These are phyloP conservation scores for Ceratocystis lukuohia DNA, from an alignment of 2,329 filamentous ascomycete genomes.

Conservation along the genomic window DNA sequence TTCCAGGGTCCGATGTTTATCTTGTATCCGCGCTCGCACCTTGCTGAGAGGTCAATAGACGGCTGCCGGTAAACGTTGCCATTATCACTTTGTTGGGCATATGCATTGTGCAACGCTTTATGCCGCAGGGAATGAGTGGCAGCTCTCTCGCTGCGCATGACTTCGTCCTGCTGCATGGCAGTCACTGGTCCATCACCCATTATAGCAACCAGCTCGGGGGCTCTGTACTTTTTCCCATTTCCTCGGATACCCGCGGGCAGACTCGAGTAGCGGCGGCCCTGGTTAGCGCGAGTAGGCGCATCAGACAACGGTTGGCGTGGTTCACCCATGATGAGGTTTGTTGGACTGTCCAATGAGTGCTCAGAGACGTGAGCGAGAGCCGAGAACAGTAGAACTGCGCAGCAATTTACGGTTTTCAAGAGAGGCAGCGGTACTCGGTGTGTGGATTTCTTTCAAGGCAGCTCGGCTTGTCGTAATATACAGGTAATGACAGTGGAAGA, in stretches of 20 bases:
- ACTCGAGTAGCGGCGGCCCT: constrained; percentile 13
- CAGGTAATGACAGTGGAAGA: neutral
- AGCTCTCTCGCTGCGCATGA: constrained; percentile 12
- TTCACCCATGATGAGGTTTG: neutral
- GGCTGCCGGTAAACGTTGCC: neutral
- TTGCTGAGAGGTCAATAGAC: constrained; percentile 14
- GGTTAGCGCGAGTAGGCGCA: constrained; percentile 2
- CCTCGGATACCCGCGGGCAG: constrained; percentile 11
- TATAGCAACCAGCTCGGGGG: constrained; percentile 14
- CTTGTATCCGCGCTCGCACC: constrained; percentile 37
- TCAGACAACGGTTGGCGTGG: constrained; percentile 5
- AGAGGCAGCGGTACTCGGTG: neutral
- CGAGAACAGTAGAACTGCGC: neutral
- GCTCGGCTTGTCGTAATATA: neutral
- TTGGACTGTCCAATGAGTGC: neutral
- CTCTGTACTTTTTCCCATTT: constrained; percentile 15
- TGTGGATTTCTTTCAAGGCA: neutral
- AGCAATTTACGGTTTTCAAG: neutral
- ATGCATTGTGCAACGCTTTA: constrained; percentile 13
- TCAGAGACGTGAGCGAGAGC: neutral
- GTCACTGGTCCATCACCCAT: constrained; percentile 14
- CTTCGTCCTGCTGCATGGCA: constrained; percentile 13
- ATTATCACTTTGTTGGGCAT: neutral
- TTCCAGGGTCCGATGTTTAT: constrained; percentile 90
- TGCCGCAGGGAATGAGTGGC: constrained; percentile 12